A percentile compares a stretch with the other conserved stretches of the same genome.
phyloP scores from a whole-genome alignment of 352 stramenopile species.

The Achlya hypogyna region DNA sequence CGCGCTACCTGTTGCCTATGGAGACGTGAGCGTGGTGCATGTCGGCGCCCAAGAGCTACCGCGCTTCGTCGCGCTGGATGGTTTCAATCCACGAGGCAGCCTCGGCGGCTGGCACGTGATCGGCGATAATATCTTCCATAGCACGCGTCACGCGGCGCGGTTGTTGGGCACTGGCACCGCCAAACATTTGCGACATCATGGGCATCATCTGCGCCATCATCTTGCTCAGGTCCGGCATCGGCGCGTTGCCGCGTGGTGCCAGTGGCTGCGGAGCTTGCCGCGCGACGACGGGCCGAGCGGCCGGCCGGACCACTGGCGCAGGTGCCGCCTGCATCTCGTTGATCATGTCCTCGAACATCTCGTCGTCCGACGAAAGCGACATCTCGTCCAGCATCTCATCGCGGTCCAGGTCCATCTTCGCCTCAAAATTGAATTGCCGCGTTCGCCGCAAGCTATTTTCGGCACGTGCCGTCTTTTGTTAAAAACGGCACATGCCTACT shows the following conservation, averaged over 20 bases:
- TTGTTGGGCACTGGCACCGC: conserved; percentile 28
- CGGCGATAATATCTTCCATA: conserved; percentile 53
- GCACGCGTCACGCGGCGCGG: conserved; percentile 14
- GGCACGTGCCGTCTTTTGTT: neutral
- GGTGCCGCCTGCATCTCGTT: conserved; percentile 78
- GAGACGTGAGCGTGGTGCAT: conserved; percentile 28
- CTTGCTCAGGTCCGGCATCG: conserved; percentile 57
- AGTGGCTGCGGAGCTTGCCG: too few relatives aligned
- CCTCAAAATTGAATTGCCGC: too few relatives aligned
- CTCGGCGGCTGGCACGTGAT: conserved; percentile 45
- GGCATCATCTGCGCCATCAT: conserved; percentile 86
- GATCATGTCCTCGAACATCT: conserved; percentile 68
- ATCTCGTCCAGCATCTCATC: conserved; percentile 72
- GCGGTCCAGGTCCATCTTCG: conserved; percentile 26
- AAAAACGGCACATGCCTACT: too few relatives aligned
- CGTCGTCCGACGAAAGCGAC: conserved; percentile 74
- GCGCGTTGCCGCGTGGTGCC: neutral
- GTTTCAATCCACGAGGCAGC: conserved; percentile 56
- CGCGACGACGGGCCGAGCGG: neutral
- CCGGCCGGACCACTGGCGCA: conserved; percentile 20
- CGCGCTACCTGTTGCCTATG: conserved; percentile 26
- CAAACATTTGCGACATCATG: conserved; percentile 80
- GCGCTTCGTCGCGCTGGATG: conserved; percentile 42
- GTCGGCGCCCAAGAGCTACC: neutral
- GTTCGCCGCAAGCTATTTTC: neutral